Percentiles rank a stretch among this genome's conserved stretches.
phyloP scores from a whole-genome alignment of 208 protist genomes.

The Kentomonas sorsogonicus region DNA sequence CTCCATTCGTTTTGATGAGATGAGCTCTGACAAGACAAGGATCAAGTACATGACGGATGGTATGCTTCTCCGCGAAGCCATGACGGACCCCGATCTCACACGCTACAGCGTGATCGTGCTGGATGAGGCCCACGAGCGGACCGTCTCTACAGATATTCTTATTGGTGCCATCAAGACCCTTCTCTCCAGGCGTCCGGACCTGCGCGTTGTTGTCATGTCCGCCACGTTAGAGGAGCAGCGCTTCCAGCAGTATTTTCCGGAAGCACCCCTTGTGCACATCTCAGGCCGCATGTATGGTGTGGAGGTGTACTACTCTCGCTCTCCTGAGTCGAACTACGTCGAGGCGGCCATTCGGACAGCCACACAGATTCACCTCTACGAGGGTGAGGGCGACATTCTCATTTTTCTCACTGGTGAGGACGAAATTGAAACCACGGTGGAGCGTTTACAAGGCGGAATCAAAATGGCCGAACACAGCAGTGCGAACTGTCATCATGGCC shows the following conservation, averaged over 20 bases:
- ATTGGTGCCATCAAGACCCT: slow-evolving; percentile 97
- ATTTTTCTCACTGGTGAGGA: slow-evolving; percentile 99
- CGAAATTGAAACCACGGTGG: slow-evolving; percentile 98
- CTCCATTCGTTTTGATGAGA: slow-evolving; percentile 98
- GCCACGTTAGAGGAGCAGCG: slow-evolving; percentile 97
- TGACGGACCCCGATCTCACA: slow-evolving; percentile 88
- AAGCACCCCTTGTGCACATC: slow-evolving; percentile 96
- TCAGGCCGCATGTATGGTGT: slow-evolving; percentile 95
- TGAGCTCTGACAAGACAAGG: slow-evolving; percentile 87
- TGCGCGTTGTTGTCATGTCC: slow-evolving; percentile 96
- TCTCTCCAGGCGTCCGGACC: slow-evolving; percentile 67
- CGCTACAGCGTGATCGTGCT: slow-evolving; percentile 97
- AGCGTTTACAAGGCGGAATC: slow-evolving; percentile 91
- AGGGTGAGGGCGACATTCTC: slow-evolving; percentile 98
- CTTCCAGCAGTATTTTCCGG: slow-evolving; percentile 97
- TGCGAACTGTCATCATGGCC: slow-evolving; percentile 67
- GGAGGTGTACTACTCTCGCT: slow-evolving; percentile 82
- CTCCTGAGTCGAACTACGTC: slow-evolving; percentile 94
- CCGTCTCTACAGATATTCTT: slow-evolving; percentile 97
- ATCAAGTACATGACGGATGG: slow-evolving; percentile 99
- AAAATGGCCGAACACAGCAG: slow-evolving; percentile 74
- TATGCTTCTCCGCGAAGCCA: slow-evolving; percentile 97
- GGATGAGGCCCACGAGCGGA: slow-evolving; percentile 99
- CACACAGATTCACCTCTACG: slow-evolving; percentile 96
- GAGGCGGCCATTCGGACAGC: slow-evolving; percentile 96